These are phyloP conservation scores for Penicillium occitanis DNA, from an alignment of 2,329 filamentous ascomycete genomes.

Conservation along the genomic window DNA sequence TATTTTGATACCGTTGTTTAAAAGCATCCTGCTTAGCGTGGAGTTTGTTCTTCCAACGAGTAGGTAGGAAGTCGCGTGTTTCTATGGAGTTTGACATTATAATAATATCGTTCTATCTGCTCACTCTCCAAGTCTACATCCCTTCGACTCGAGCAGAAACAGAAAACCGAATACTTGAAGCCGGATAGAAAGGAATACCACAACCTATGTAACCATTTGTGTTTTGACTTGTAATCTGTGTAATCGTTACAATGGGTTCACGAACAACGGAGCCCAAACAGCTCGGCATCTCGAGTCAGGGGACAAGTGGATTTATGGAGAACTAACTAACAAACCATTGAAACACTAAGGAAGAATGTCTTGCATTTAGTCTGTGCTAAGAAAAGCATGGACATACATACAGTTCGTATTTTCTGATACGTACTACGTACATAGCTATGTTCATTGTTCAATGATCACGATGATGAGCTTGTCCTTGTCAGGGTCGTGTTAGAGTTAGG, in stretches of 20 bases:
- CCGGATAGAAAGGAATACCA: background rate
- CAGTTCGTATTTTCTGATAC: background rate
- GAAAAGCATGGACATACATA: background rate
- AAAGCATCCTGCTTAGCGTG: constrained; percentile 12
- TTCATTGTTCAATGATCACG: background rate
- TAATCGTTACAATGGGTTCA: background rate
- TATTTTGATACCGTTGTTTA: constrained; percentile 7
- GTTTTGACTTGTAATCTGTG: background rate
- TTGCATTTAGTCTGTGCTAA: constrained; percentile 3
- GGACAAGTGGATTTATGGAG: constrained; percentile 1
- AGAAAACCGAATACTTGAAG: background rate
- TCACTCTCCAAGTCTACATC: background rate
- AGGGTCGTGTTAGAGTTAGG: background rate
- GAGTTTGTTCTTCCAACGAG: constrained; percentile 10
- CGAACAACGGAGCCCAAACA: background rate
- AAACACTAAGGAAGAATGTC: background rate
- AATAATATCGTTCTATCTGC: background rate
- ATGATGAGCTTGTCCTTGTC: background rate
- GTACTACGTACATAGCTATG: too few relatives aligned
- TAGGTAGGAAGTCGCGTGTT: background rate
- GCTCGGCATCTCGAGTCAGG: background rate
- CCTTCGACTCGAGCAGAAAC: background rate
- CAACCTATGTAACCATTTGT: background rate
- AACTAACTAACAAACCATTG: background rate
- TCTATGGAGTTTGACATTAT: background rate